Conservation (phyloP, 441 rosid species). For the Pelargonium citronellum region DNA sequence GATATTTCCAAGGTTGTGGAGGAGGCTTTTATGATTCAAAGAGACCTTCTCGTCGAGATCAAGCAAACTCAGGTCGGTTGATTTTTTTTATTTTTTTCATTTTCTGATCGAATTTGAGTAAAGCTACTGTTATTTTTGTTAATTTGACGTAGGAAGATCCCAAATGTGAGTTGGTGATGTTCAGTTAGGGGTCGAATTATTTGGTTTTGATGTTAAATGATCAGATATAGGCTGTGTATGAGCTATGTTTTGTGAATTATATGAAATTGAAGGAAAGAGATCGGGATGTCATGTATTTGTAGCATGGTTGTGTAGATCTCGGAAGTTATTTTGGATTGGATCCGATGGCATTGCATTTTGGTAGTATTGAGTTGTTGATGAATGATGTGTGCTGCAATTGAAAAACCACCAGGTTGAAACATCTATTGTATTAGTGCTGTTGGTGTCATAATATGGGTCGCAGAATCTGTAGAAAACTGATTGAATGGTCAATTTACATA, state of each 20-base stretch:
- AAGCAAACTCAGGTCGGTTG: conserved; percentile 55
- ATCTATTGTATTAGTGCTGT: not conserved
- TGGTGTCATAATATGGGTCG: not conserved
- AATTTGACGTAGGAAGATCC: not conserved
- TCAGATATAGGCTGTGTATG: not conserved
- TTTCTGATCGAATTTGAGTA: not conserved
- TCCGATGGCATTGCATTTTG: not conserved
- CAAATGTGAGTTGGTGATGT: not conserved
- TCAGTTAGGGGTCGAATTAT: not conserved
- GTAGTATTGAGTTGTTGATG: not conserved
- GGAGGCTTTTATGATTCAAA: conserved; percentile 58
- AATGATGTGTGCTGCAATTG: not conserved
- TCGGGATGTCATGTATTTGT: not conserved
- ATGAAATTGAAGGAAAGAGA: conserved; percentile 1
- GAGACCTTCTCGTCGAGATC: conserved; percentile 56
- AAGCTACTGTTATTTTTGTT: not conserved
- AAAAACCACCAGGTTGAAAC: not conserved
- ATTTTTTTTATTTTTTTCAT: not conserved
- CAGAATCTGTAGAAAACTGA: not conserved
- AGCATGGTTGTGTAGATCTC: not conserved
- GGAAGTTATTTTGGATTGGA: not conserved
- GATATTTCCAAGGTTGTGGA: conserved; percentile 57
- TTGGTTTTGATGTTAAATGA: not conserved
- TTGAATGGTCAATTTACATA: not conserved
- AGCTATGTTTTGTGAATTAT: not conserved